These are phyloP conservation scores for Solanum hybrid DNA, from an alignment of 305 asterid species.

Conservation along the genomic window DNA sequence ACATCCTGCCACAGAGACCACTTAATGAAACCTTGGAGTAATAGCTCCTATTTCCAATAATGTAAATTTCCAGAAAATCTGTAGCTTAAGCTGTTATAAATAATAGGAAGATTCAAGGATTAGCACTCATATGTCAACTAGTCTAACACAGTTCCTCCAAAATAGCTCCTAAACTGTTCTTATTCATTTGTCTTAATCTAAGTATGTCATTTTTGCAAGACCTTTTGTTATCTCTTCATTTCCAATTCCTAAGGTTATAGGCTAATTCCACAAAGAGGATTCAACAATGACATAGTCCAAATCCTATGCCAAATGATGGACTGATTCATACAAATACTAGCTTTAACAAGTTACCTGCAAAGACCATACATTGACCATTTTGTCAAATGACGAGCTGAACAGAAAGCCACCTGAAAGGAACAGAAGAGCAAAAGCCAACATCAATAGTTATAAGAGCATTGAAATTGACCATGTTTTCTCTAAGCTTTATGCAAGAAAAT, in stretches of 20 bases:
- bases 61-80: background rate
- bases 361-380: slow-evolving; percentile 75
- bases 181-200: background rate
- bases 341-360: slow-evolving; percentile 43
- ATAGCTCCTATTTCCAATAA: background rate
- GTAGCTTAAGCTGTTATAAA: background rate
- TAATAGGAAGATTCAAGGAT: background rate
- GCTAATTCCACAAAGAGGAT: background rate
- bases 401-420: slow-evolving; percentile 55
- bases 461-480: background rate
- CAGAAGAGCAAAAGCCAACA: background rate
- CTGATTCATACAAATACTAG: background rate
- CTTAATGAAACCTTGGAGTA: background rate
- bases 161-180: background rate
- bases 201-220: background rate
- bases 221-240: background rate
- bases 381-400: slow-evolving; percentile 92
- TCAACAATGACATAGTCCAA: background rate
- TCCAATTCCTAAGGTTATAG: background rate
- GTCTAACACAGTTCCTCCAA: background rate
- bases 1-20: background rate
- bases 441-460: background rate
- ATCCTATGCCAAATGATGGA: background rate
- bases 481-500: background rate
- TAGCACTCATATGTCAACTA: background rate